Conservation (phyloP, 345 rosid species). For the Hirschfeldia incana region DNA sequence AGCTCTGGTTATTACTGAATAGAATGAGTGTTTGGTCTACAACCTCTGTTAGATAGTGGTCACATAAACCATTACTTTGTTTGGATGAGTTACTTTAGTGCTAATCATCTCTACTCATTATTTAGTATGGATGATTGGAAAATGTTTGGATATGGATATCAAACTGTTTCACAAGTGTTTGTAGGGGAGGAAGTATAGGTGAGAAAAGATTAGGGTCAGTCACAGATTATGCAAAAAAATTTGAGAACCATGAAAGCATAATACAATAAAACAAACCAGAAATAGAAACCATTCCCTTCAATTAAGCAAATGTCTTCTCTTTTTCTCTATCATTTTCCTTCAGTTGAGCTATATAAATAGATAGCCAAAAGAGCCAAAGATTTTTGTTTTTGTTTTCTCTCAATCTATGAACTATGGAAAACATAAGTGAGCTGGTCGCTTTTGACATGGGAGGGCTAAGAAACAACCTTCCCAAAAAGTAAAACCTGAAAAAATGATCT, state of each 20-base stretch:
- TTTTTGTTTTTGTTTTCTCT: conserved; percentile 9
- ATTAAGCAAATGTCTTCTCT: conserved; percentile 31
- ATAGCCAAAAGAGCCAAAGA: conserved; percentile 1
- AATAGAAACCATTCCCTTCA: conserved; percentile 36
- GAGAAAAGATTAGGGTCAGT: conserved; percentile 35
- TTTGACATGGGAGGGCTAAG: conserved; percentile 59
- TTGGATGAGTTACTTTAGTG: conserved; percentile 14
- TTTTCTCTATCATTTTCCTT: conserved; percentile 24
- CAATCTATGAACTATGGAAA: conserved; percentile 47
- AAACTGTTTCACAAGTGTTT: conserved; percentile 29
- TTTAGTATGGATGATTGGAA: background rate
- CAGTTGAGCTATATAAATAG: background rate
- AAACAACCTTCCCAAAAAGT: conserved; percentile 64
- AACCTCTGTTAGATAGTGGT: conserved; percentile 13
- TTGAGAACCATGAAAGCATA: conserved; percentile 25
- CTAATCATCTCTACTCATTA: conserved; percentile 5
- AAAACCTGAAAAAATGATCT: background rate
- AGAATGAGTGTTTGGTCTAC: conserved; percentile 6
- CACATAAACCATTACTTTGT: conserved; percentile 14
- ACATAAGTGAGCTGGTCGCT: conserved; percentile 32
- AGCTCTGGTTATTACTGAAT: conserved; percentile 11
- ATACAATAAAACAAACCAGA: background rate
- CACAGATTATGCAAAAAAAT: conserved; percentile 25
- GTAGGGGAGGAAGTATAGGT: conserved; percentile 42
- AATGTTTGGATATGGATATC: conserved; percentile 23